These are phyloP conservation scores for Pouteria glomerata DNA, from an alignment of 148 eudicot genomes.

Conservation along the genomic window DNA sequence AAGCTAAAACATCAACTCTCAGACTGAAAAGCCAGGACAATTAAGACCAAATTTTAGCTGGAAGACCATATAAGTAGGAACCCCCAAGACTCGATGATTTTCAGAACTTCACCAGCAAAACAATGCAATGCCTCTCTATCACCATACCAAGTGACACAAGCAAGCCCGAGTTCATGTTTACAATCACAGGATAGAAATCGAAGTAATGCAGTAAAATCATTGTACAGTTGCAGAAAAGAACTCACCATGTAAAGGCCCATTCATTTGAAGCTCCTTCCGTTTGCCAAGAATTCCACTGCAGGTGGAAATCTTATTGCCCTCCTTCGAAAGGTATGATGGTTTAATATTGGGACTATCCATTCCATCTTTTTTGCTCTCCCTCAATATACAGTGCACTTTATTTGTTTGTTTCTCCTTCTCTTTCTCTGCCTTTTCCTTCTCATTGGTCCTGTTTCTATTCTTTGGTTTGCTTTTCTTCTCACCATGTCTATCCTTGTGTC, in stretches of 20 bases:
- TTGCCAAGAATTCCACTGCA: conserved; percentile 23
- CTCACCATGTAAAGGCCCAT: conserved; percentile 45
- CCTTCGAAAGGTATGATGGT: conserved; percentile 19
- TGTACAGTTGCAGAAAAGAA: conserved; percentile 11
- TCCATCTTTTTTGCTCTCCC: conserved; percentile 13
- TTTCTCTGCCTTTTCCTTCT: conserved; percentile 22
- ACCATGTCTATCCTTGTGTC: conserved; percentile 12
- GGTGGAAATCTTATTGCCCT: conserved; percentile 12
- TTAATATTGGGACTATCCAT: conserved; percentile 5
- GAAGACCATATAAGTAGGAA: background rate
- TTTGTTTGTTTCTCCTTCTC: conserved; percentile 16
- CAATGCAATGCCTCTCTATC: background rate
- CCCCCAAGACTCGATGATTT: background rate
- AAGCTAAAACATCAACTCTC: background rate
- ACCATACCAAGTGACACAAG: background rate
- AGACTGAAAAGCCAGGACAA: background rate
- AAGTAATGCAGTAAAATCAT: background rate
- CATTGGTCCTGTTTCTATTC: conserved; percentile 15
- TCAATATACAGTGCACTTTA: conserved; percentile 12
- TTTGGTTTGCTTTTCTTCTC: conserved; percentile 21
- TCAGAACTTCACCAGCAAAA: background rate
- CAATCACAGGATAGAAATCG: background rate
- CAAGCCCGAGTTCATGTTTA: background rate
- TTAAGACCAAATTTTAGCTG: background rate
- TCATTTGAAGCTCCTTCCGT: conserved; percentile 33